Percentiles rank a stretch among this genome's conserved stretches.
Conservation (phyloP, 2,329 filamentous ascomycete species). For the Lachnellula suecica region DNA sequence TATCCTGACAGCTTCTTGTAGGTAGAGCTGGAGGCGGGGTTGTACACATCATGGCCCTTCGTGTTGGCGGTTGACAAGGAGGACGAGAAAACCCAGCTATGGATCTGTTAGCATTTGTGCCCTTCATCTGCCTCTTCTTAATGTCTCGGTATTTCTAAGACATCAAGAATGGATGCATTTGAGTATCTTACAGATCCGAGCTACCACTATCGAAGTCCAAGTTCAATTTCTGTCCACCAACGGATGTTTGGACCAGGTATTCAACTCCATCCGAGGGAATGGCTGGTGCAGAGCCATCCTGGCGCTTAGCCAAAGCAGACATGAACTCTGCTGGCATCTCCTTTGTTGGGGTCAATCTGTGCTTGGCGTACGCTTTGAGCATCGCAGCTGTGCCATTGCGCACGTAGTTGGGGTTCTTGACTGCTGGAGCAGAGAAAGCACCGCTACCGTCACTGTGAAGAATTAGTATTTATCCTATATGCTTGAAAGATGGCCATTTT, state of each 20-base stretch:
- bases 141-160: too few species aligned
- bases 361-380: constrained; percentile 33
- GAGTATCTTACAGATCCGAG: constrained; percentile 30
- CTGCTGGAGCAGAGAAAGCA: constrained; percentile 26
- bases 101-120: background rate
- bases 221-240: constrained; percentile 31
- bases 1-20: constrained; percentile 26
- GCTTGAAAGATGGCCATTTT: too few species aligned
- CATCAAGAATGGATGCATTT: too few species aligned
- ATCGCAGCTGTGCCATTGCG: constrained; percentile 33
- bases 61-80: constrained; percentile 16
- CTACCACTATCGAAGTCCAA: constrained; percentile 33
- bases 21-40: constrained; percentile 24
- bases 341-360: constrained; percentile 27
- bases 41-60: constrained; percentile 23
- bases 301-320: constrained; percentile 24
- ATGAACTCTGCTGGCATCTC: constrained; percentile 24
- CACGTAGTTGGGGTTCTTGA: constrained; percentile 26
- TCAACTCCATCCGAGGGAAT: constrained; percentile 23
- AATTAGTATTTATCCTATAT: too few species aligned
- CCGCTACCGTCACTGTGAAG: constrained; percentile 3
- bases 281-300: constrained; percentile 28
- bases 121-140: too few species aligned
- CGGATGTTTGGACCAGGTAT: constrained; percentile 25
- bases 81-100: constrained; percentile 33